phyloP scores from a whole-genome alignment of 2,329 filamentous ascomycete genomes.

The Phialophora verrucosa region DNA sequence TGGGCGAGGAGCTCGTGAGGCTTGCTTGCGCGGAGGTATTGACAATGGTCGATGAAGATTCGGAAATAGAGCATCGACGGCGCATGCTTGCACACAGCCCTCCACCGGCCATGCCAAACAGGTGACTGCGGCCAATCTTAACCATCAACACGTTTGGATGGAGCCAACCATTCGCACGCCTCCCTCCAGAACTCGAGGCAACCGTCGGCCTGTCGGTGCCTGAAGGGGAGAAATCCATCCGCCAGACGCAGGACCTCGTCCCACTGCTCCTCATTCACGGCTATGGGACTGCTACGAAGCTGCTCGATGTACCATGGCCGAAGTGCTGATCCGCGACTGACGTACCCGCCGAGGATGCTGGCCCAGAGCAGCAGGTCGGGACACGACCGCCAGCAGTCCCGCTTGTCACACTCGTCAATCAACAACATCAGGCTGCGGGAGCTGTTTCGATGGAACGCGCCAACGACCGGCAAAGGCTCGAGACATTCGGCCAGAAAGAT shows the following conservation, averaged over 20 bases:
- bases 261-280: conserved; percentile 5
- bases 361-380: conserved; percentile 45
- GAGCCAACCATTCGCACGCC: conserved; percentile 13
- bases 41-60: neutral
- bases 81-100: neutral
- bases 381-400: conserved; percentile 40
- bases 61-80: no score
- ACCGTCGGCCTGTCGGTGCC: conserved; percentile 19
- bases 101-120: neutral
- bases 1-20: no score
- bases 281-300: conserved; percentile 15
- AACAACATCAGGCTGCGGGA: conserved; percentile 28
- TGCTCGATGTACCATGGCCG: conserved; percentile 20
- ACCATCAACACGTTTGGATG: neutral
- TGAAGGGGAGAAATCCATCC: conserved; percentile 19
- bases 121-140: neutral
- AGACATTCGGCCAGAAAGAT: conserved; percentile 26
- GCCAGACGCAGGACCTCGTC: conserved; percentile 6
- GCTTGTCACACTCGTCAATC: conserved; percentile 39
- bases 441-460: conserved; percentile 17
- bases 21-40: no score
- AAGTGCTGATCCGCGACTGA: conserved; percentile 36
- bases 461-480: conserved; percentile 16
- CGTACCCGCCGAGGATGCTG: conserved; percentile 46
- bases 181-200: conserved; percentile 22